Conservation (phyloP, 352 stramenopile species). For the Globisporangium rhizosaccharum region DNA sequence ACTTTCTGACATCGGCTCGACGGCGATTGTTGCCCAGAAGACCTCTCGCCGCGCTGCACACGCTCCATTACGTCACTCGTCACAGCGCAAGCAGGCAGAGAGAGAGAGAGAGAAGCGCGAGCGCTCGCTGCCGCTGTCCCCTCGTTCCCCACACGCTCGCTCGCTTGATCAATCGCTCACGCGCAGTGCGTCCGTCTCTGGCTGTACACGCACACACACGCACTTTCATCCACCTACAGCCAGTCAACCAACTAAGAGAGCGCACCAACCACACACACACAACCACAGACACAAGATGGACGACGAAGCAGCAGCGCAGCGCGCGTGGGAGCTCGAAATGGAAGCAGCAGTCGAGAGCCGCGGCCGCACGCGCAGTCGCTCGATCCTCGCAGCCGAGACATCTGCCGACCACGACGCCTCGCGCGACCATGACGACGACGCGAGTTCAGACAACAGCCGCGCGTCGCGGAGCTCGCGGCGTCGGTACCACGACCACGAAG, state of each 20-base stretch:
- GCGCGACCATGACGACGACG: neutral
- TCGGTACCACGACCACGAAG: slow-evolving; percentile 9
- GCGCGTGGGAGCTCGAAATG: slow-evolving; percentile 78
- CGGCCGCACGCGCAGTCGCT: slow-evolving; percentile 71
- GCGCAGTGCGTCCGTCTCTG: too few species aligned
- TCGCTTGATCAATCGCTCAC: too few species aligned
- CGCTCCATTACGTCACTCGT: slow-evolving; percentile 8
- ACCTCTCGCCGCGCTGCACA: neutral
- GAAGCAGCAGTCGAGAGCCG: slow-evolving; percentile 66
- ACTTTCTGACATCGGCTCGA: neutral
- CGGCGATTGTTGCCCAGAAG: neutral
- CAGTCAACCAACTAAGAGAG: neutral
- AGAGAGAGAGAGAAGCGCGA: neutral
- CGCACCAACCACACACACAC: slow-evolving; percentile 1
- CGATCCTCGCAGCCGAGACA: slow-evolving; percentile 46
- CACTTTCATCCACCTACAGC: slow-evolving; percentile 1
- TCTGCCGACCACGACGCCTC: neutral
- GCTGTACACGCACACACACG: too few species aligned
- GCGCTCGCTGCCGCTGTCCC: too few species aligned
- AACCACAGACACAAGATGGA: slow-evolving; percentile 10
- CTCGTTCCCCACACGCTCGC: too few species aligned
- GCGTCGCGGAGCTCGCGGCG: neutral
- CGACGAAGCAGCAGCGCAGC: slow-evolving; percentile 43
- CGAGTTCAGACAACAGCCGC: neutral
- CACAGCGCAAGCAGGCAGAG: neutral